Evolutionary conservation across 371 early-diverging fungal genomes (phyloP).

Genomic region (Syncephalastrum contaminatum): DNA sequence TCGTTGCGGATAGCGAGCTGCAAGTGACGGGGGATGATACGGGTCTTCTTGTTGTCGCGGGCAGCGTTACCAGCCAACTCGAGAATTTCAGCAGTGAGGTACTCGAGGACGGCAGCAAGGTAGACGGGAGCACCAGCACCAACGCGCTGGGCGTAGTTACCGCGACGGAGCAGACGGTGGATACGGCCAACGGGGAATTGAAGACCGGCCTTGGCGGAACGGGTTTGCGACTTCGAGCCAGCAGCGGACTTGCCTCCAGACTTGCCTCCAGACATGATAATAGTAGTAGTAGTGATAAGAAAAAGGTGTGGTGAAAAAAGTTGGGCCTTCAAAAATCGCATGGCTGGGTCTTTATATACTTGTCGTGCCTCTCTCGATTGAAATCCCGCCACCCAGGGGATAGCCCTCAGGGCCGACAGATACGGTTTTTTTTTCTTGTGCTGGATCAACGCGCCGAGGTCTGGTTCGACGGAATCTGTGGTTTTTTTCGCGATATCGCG

Average conservation of each 20-base stretch:
- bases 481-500: no score
- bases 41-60: conserved; percentile 94
- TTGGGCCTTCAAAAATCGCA: no score
- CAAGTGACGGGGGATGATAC: conserved; percentile 90
- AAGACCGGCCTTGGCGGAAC: conserved; percentile 86
- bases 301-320: no score
- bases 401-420: no score
- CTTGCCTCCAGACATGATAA: conserved; percentile 53
- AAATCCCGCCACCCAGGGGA: no score
- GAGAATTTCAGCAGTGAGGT: conserved; percentile 95
- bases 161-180: conserved; percentile 90
- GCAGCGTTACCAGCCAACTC: conserved; percentile 96
- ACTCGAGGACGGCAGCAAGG: conserved; percentile 94
- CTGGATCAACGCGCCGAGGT: no score
- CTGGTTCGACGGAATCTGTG: no score
- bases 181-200: conserved; percentile 98
- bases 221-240: conserved; percentile 60
- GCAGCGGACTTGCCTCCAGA: conserved; percentile 53
- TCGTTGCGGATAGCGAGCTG: conserved; percentile 94
- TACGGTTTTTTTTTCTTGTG: no score
- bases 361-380: no score
- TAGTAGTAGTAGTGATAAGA: conserved; percentile 1
- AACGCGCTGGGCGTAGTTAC: conserved; percentile 94
- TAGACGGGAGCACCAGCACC: conserved; percentile 95
- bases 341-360: no score